Base-by-base conservation (phyloP, 495 filamentous ascomycete species). In the Aspergillus sclerotioniger region DNA sequence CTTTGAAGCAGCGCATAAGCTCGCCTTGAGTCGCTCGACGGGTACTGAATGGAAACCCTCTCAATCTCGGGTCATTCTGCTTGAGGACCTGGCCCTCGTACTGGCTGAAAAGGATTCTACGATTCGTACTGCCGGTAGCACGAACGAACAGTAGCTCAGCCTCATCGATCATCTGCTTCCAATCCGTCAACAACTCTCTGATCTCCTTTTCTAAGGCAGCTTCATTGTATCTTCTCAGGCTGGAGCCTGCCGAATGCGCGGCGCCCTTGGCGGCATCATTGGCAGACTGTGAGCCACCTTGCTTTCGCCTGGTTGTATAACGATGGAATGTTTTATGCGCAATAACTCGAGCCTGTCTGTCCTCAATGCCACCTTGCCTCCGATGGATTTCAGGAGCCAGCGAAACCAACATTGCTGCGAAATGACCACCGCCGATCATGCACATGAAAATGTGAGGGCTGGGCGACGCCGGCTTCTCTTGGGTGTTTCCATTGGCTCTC, bases 401-500 rank as follows among this genome's bases (percentile, higher is more conserved):
- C 3, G 91, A 90, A 17, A 98, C 87, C 32, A 98, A 77, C 92
- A 98, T 97, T 19, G 89, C 95, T 0, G 94, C 94, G 68, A 98
- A 98, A 64, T 98, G 94, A 2, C 94, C 94, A 60, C 94, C 94
- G 8, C 94, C 94, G 54, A 98, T 95, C 94, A 98, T 98, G 70
- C 92, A 98, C 55, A 98, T 82, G 65, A 98, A 96, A 25, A 96
- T 83, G 63, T 96, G 92, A 6, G 90, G 90, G 41, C 82, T 82
- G 2, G 88, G 82, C 28, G 84, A 78, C 9, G 75, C 63, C 0
- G 81, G 77, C 1, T 77, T 70, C 37, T 78, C 80, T 19, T 79
- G 82, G 8, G 81, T 79, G 35, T 71, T 67, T 19, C 67, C 66
- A 45, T 74, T 69, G 17, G 73, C 71, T 49, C 67, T 68, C 28